Base-by-base conservation (phyloP, 805 yeast genomes). In the Candida orba region DNA sequence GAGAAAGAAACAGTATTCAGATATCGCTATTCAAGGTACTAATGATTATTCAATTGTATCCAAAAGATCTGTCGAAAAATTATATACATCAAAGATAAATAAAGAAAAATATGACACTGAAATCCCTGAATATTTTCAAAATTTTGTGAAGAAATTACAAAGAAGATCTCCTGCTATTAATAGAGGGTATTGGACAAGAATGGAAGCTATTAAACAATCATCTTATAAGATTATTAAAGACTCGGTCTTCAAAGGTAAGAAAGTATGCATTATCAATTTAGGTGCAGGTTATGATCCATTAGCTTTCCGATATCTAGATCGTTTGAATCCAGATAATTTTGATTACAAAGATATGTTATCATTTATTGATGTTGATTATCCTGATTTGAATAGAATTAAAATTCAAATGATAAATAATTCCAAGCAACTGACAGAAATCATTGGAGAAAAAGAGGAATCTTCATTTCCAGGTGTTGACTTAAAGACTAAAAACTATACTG, bases 21-120 rank as follows among this genome's bases (percentile, higher is more conserved):
- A 82, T 59, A 61, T 78, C 29, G 81, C 82, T 25, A 79, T 85
- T n/a, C 95, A 85, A 62, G 89, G 87, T 4, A 85, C 95, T 3
- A 85, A 86, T 56, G 84, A 81, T 52, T 84, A 88, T 8, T 85
- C 95, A 0, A 85, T 86, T 39, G 89, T 84, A 1, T 84, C 93
- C 3, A 85, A 85, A 53, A 63, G 93, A 49, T 84, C 93, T 1
- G 95, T 84, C 2, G 95, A 86, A 53, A 65, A 71, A 51, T 62
- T 84, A 10, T 85, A 81, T 50, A 56, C 65, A 13, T 44, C 58
- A 1, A 52, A 56, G 39, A 44, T 60, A 18, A 47, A 51, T 29
- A 31, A 30, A 38, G 25, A 46, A 12, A 5, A 33, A 31, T 39
- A 57, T 44, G 49, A 56, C 18, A 42, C 59, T 42, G 49, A 50